Percentiles rank a stretch among this genome's conserved stretches.
Conservation (phyloP, 1,284 basidiomycete genomes). For the Ceratobasidium papillatum region DNA sequence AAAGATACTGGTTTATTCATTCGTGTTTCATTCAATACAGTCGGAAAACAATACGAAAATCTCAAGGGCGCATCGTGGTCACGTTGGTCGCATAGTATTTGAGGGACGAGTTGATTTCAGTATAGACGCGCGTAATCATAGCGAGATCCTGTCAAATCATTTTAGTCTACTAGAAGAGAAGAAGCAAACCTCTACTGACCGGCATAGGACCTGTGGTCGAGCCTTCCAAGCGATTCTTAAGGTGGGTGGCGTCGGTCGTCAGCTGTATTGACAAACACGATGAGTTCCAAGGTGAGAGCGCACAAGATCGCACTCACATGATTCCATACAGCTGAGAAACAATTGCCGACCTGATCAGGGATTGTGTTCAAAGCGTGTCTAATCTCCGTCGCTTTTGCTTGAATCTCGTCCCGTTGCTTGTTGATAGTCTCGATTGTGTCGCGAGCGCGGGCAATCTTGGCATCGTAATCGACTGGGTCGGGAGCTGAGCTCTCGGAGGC, state of each 20-base stretch:
- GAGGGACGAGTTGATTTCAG: neutral
- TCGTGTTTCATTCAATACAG: neutral
- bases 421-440: neutral
- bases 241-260: neutral
- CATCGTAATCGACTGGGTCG: neutral
- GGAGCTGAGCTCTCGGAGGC: neutral
- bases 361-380: neutral
- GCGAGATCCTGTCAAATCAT: neutral
- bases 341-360: constrained; percentile 1
- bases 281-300: neutral
- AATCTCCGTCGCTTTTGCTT: neutral
- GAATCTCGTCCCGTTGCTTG: neutral
- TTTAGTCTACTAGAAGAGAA: neutral
- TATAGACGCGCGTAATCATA: neutral
- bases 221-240: neutral
- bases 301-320: neutral
- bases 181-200: neutral
- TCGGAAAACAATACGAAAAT: neutral
- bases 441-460: neutral
- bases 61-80: neutral
- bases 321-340: neutral
- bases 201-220: neutral
- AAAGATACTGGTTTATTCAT: too few species aligned
- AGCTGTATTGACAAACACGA: neutral
- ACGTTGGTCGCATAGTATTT: neutral